phyloP scores from a whole-genome alignment of 306 rosid genomes.

The Glycine latifolia region DNA sequence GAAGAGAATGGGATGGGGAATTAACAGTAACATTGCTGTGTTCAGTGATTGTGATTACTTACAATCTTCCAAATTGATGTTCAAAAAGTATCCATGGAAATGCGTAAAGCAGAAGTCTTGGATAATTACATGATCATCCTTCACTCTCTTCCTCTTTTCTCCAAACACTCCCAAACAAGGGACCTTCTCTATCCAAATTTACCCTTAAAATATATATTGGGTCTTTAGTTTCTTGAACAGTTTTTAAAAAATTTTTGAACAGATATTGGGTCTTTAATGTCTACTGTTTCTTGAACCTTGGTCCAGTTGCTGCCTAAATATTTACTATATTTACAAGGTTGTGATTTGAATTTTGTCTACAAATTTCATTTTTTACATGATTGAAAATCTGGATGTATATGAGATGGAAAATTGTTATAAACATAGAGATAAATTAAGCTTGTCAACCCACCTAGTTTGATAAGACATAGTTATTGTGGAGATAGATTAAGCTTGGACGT shows the following conservation, averaged over 20 bases:
- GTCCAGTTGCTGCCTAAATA: constrained; percentile 2
- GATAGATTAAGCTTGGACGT: constrained; percentile 7
- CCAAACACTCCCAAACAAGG: not conserved
- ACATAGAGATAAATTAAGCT: not conserved
- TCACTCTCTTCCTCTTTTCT: not conserved
- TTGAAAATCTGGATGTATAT: not conserved
- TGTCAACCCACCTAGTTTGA: not conserved
- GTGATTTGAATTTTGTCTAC: not conserved
- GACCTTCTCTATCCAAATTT: not conserved
- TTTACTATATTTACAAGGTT: not conserved
- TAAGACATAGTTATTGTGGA: constrained; percentile 3
- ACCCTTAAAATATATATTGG: not conserved
- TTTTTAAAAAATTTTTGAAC: too few species aligned
- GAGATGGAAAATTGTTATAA: not conserved
- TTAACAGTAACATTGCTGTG: not conserved
- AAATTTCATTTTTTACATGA: not conserved
- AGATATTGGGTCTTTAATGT: not conserved
- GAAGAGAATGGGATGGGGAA: not conserved
- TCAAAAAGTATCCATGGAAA: not conserved
- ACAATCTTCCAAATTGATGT: not conserved
- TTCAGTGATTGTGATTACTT: not conserved
- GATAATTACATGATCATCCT: not conserved
- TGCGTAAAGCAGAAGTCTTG: not conserved
- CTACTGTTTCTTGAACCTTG: not conserved
- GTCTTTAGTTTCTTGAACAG: too few species aligned